These are phyloP conservation scores for Porcisia hertigi DNA, from an alignment of 208 protist genomes.

Conservation along the genomic window DNA sequence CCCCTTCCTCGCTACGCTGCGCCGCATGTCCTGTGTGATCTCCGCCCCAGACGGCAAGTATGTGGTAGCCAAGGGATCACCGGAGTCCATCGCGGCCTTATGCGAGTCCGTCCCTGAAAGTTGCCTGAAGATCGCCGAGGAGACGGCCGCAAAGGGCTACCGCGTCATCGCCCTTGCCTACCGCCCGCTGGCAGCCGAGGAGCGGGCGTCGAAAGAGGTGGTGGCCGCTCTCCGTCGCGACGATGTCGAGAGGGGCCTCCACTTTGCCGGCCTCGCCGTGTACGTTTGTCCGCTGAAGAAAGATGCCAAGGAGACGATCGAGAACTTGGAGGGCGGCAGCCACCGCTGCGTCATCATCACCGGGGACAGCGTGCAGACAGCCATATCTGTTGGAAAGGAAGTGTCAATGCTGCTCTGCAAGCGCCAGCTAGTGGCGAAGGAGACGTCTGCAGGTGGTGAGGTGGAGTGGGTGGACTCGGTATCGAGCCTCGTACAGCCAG, in stretches of 20 bases:
- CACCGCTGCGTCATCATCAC: slow-evolving; percentile 97
- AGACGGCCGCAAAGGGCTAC: slow-evolving; percentile 89
- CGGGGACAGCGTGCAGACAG: slow-evolving; percentile 98
- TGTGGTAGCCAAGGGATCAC: slow-evolving; percentile 95
- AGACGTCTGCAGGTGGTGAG: slow-evolving; percentile 14
- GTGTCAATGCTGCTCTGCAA: slow-evolving; percentile 80
- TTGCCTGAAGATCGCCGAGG: slow-evolving; percentile 82
- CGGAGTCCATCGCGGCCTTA: slow-evolving; percentile 92
- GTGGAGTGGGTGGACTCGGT: slow-evolving; percentile 72
- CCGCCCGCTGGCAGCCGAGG: slow-evolving; percentile 64
- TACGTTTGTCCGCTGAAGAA: slow-evolving; percentile 96
- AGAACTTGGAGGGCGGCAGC: slow-evolving; percentile 74
- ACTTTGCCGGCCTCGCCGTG: slow-evolving; percentile 96
- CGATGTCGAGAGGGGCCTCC: slow-evolving; percentile 88
- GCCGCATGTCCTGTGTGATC: slow-evolving; percentile 96
- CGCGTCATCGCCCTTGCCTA: slow-evolving; percentile 97
- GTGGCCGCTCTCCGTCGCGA: slow-evolving; percentile 75
- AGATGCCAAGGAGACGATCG: slow-evolving; percentile 88
- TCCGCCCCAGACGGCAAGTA: slow-evolving; percentile 56
- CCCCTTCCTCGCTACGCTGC: slow-evolving; percentile 95
- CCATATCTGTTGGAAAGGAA: slow-evolving; percentile 94
- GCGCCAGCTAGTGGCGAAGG: slow-evolving; percentile 63
- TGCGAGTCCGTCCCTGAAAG: slow-evolving; percentile 78
- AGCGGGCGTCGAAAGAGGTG: slow-evolving; percentile 46
- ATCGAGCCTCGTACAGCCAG: slow-evolving; percentile 37